A percentile compares a stretch with the other conserved stretches of the same genome.
These are phyloP conservation scores for Quercus berberidifolia DNA, from an alignment of 306 rosid species.

Conservation along the genomic window DNA sequence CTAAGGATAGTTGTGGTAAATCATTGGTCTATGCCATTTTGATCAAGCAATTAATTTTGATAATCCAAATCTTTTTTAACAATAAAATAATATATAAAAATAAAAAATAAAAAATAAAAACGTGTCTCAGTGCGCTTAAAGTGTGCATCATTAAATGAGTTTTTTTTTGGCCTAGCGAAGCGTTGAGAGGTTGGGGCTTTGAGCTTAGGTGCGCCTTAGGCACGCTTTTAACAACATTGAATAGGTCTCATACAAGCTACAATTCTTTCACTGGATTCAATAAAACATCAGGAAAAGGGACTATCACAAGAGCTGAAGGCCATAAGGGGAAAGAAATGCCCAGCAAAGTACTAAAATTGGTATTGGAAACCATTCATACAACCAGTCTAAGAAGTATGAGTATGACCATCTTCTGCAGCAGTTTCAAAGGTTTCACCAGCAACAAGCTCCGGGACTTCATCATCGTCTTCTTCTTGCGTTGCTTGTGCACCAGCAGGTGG, in stretches of 20 bases:
- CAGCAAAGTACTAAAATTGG: not conserved
- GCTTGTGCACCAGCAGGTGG: not conserved
- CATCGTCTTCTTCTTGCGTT: not conserved
- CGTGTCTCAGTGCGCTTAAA: rapidly evolving
- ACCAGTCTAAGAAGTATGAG: not conserved
- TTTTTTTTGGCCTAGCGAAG: no score
- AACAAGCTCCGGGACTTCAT: constrained; percentile 1
- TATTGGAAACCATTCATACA: not conserved
- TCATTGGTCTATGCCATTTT: no score
- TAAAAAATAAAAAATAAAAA: no score
- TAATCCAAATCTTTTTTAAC: no score
- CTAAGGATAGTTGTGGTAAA: no score
- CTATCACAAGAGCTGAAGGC: not conserved
- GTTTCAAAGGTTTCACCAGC: constrained; percentile 7
- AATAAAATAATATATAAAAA: no score
- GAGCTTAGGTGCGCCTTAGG: no score
- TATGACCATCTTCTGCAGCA: not conserved
- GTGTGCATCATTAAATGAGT: no score
- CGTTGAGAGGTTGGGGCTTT: no score
- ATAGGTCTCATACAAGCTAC: not conserved
- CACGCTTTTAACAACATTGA: no score
- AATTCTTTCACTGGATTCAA: not conserved
- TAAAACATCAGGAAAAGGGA: not conserved
- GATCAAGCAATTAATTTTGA: no score
- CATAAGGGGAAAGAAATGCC: not conserved